These are phyloP conservation scores for Mycosphaerelloides madeirae DNA, from an alignment of 2,329 filamentous ascomycete species.

Conservation along the genomic window DNA sequence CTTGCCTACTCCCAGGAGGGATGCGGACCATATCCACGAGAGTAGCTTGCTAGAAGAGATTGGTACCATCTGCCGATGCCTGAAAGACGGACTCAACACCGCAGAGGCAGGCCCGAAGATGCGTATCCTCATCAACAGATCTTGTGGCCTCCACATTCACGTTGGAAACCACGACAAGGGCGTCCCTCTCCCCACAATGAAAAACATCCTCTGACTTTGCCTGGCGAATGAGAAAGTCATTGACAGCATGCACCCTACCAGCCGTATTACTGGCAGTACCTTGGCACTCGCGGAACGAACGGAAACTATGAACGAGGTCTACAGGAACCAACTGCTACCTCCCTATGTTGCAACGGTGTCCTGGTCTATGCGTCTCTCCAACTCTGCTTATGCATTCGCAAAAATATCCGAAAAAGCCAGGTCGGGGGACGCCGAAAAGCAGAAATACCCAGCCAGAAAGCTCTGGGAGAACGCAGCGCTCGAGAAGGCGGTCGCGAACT, in stretches of 20 bases:
- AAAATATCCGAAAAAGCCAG: not conserved
- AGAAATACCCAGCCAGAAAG: slow-evolving; percentile 1
- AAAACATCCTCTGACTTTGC: slow-evolving; percentile 26
- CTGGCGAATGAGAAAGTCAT: slow-evolving; percentile 29
- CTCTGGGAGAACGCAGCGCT: slow-evolving; percentile 4
- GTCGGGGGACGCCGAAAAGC: not conserved
- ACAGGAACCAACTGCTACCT: not conserved
- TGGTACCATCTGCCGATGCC: slow-evolving; percentile 9
- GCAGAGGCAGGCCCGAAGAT: no score
- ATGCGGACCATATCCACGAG: slow-evolving; percentile 1
- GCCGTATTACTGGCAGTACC: slow-evolving; percentile 14
- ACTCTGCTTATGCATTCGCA: not conserved
- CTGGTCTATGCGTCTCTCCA: slow-evolving; percentile 8
- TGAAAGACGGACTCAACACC: slow-evolving; percentile 11
- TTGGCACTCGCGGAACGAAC: not conserved
- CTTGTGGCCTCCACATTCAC: slow-evolving; percentile 30
- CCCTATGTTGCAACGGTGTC: not conserved
- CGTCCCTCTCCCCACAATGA: slow-evolving; percentile 24
- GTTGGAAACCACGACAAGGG: slow-evolving; percentile 25
- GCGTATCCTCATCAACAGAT: slow-evolving; percentile 21
- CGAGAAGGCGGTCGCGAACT: slow-evolving; percentile 1
- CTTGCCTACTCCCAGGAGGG: not conserved
- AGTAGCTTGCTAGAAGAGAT: slow-evolving; percentile 16
- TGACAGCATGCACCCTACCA: slow-evolving; percentile 23
- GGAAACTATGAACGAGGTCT: not conserved